A percentile compares a stretch with the other conserved stretches of the same genome.
phyloP scores from a whole-genome alignment of 2,329 filamentous ascomycete species.

The Berkeleyomyces basicola region DNA sequence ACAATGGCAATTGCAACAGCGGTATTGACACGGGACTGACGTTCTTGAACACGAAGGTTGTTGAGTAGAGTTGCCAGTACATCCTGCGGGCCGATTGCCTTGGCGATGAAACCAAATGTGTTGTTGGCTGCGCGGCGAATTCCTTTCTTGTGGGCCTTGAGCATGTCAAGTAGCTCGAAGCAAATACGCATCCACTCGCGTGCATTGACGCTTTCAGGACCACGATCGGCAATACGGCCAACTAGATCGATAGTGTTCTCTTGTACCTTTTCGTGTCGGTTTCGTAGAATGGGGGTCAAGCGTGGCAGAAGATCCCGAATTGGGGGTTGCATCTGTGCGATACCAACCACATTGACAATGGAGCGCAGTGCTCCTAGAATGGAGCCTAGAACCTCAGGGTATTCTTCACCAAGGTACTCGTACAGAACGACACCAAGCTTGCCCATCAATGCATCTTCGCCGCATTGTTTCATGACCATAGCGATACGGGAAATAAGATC shows the following conservation, averaged over 20 bases:
- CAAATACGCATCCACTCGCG: conserved; percentile 99
- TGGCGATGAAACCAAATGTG: conserved; percentile 98
- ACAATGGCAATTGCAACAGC: conserved; percentile 97
- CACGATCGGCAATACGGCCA: conserved; percentile 91
- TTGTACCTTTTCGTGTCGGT: conserved; percentile 97
- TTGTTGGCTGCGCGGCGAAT: conserved; percentile 97
- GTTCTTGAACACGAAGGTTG: conserved; percentile 92
- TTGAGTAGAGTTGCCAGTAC: conserved; percentile 89
- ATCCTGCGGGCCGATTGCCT: conserved; percentile 95
- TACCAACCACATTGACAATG: conserved; percentile 95
- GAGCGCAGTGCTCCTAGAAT: conserved; percentile 89
- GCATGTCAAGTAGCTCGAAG: conserved; percentile 96
- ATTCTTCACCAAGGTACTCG: conserved; percentile 96
- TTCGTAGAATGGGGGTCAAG: conserved; percentile 92
- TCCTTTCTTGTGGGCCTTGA: conserved; percentile 98
- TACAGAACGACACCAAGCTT: conserved; percentile 91
- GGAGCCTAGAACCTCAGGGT: conserved; percentile 90
- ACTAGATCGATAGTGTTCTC: conserved; percentile 98
- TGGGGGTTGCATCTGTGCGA: conserved; percentile 93
- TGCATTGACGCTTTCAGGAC: conserved; percentile 89
- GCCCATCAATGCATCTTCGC: conserved; percentile 87
- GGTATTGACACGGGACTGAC: conserved; percentile 95
- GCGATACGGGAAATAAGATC: conserved; percentile 94
- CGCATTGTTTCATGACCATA: conserved; percentile 98
- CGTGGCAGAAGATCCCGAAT: conserved; percentile 92